Evolutionary conservation across 2,329 filamentous ascomycete genomes (phyloP).

Genomic region (Trichophyton simii): DNA sequence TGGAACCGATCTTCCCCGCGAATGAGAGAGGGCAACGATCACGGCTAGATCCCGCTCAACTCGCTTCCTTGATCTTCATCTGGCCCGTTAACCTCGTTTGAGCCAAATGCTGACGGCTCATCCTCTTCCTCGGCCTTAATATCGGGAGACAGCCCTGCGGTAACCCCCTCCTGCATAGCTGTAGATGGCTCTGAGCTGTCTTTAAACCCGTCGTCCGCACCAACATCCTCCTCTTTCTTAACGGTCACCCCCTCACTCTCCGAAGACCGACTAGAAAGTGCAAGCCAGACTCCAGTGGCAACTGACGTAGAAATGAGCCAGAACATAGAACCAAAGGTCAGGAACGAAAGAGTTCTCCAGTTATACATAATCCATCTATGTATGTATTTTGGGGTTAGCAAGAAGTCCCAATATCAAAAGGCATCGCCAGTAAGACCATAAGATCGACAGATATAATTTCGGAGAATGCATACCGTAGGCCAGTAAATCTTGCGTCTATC

Average conservation of each 20-base stretch:
- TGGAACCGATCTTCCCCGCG: not conserved
- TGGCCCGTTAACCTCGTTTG: constrained; percentile 8
- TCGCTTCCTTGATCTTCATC: not conserved
- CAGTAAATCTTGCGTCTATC: constrained; percentile 62
- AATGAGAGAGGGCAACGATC: not conserved
- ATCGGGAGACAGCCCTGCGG: not conserved
- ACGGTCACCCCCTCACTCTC: constrained; percentile 4
- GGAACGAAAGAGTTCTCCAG: constrained; percentile 57
- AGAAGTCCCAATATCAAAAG: not conserved
- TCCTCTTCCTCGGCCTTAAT: constrained; percentile 7
- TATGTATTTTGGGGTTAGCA: constrained; percentile 14
- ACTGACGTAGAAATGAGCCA: constrained; percentile 64
- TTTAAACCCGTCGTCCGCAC: not conserved
- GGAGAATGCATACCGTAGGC: constrained; percentile 42
- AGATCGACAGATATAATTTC: not conserved
- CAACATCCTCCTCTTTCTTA: constrained; percentile 7
- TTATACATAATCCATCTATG: constrained; percentile 75
- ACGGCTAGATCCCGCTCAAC: not conserved
- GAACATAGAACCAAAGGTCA: constrained; percentile 57
- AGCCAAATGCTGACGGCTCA: not conserved
- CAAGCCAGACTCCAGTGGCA: constrained; percentile 52
- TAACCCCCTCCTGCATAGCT: no score
- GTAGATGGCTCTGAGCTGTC: not conserved
- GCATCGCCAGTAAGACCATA: not conserved
- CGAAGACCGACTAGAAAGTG: constrained; percentile 33